Evolutionary conservation across 176 grass and related monocot species (phyloP).

Genomic region (Guadua angustifolia): DNA sequence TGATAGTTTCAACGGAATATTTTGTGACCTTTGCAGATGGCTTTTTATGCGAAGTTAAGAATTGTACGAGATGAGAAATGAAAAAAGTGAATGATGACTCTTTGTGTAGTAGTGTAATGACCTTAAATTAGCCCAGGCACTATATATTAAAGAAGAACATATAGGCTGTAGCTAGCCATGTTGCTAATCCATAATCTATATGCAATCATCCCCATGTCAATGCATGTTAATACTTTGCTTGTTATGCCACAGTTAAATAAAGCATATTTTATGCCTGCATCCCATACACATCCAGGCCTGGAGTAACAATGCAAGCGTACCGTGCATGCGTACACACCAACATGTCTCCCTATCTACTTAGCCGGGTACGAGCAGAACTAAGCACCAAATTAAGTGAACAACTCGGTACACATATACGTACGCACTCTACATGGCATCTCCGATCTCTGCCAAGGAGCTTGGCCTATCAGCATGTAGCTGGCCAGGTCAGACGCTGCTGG

Average conservation of each 20-base stretch:
- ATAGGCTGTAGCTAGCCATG: background rate
- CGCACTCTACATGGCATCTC: constrained; percentile 6
- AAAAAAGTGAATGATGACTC: too few species aligned
- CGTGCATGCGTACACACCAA: background rate
- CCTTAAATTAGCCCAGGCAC: background rate
- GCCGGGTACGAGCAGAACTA: background rate
- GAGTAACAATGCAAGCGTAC: background rate
- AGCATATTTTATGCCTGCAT: background rate
- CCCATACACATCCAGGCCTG: background rate
- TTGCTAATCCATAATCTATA: background rate
- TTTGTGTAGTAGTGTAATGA: too few species aligned
- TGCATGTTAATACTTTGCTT: background rate
- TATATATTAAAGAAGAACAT: background rate
- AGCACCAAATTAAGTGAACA: background rate
- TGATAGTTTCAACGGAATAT: too few species aligned
- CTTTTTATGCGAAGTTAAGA: too few species aligned
- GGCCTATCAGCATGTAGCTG: background rate
- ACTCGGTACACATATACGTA: background rate
- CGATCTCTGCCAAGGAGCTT: constrained; percentile 23
- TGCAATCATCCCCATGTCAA: background rate
- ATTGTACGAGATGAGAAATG: too few species aligned
- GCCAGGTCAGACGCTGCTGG: background rate
- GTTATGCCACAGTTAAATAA: background rate
- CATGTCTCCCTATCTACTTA: background rate
- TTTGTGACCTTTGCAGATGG: too few species aligned